These are phyloP conservation scores for Penicillium occitanis DNA, from an alignment of 2,329 filamentous ascomycete genomes.

Conservation along the genomic window DNA sequence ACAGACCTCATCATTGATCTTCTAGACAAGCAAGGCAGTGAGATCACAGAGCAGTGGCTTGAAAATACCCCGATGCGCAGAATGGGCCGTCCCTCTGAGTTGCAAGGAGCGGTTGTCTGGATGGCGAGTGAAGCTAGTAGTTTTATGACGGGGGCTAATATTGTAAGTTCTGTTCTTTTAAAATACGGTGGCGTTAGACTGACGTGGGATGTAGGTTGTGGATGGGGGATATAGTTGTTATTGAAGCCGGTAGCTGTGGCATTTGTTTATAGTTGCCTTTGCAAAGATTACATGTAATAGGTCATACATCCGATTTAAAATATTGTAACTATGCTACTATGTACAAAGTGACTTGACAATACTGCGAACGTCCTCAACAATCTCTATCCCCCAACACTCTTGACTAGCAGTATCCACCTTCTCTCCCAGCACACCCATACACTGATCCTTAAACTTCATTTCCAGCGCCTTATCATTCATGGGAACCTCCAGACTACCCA, in stretches of 20 bases:
- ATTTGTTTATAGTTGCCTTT: not conserved
- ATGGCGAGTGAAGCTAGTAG: slow-evolving; percentile 27
- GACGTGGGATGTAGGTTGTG: not conserved
- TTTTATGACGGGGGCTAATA: slow-evolving; percentile 24
- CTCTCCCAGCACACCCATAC: too few species aligned
- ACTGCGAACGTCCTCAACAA: too few species aligned
- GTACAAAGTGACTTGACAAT: too few species aligned
- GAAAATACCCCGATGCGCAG: slow-evolving; percentile 39
- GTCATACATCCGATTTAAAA: too few species aligned
- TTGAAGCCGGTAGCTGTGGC: not conserved
- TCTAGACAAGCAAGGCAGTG: slow-evolving; percentile 36
- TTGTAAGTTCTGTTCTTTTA: slow-evolving; percentile 4
- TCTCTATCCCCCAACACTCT: too few species aligned
- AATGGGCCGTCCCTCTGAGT: slow-evolving; percentile 40
- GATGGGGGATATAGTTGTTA: slow-evolving; percentile 2
- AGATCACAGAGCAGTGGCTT: slow-evolving; percentile 40
- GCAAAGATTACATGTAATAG: not conserved
- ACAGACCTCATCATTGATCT: slow-evolving; percentile 37
- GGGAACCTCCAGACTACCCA: too few species aligned
- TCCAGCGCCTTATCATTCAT: too few species aligned
- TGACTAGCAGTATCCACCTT: too few species aligned
- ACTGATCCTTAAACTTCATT: too few species aligned
- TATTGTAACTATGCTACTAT: too few species aligned
- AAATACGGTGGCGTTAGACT: not conserved
- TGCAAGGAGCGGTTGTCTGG: slow-evolving; percentile 37